Percentiles rank a stretch among this genome's conserved stretches.
Evolutionary conservation across 2,329 filamentous ascomycete species (phyloP).

Genomic region (Penicillium psychrosexuale): DNA sequence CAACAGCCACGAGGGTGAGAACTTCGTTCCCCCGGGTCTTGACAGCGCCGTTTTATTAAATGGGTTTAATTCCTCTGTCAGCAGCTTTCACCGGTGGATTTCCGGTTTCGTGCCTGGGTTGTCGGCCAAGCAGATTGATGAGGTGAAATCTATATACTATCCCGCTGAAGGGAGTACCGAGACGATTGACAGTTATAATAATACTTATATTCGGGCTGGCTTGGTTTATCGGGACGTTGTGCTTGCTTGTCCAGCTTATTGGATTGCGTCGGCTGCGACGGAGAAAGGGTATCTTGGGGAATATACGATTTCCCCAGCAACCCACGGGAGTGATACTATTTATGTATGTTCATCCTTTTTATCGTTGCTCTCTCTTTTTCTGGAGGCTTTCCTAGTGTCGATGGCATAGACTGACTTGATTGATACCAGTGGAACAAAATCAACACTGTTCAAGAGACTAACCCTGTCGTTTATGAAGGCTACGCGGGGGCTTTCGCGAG

Average conservation of each 20-base stretch:
- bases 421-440: constrained; percentile 54
- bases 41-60: constrained; percentile 31
- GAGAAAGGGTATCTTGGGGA: constrained; percentile 54
- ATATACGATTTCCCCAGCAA: constrained; percentile 59
- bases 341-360: constrained; percentile 44
- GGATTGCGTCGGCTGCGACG: constrained; percentile 50
- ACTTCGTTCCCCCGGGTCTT: constrained; percentile 56
- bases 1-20: constrained; percentile 62
- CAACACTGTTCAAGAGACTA: constrained; percentile 51
- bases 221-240: constrained; percentile 58
- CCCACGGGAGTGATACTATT: constrained; percentile 57
- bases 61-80: constrained; percentile 51
- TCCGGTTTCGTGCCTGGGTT: constrained; percentile 53
- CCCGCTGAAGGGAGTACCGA: constrained; percentile 49
- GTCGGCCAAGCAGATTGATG: constrained; percentile 37
- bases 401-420: not conserved
- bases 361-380: not conserved
- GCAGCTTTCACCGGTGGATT: constrained; percentile 55
- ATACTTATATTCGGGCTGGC: constrained; percentile 53
- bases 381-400: not conserved
- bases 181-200: constrained; percentile 48
- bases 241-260: constrained; percentile 59
- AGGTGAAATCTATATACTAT: constrained; percentile 47
- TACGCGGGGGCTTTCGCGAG: constrained; percentile 59
- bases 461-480: constrained; percentile 55